Evolutionary conservation across 2,329 filamentous ascomycete genomes (phyloP).

Genomic region (Trichoderma lentiforme): DNA sequence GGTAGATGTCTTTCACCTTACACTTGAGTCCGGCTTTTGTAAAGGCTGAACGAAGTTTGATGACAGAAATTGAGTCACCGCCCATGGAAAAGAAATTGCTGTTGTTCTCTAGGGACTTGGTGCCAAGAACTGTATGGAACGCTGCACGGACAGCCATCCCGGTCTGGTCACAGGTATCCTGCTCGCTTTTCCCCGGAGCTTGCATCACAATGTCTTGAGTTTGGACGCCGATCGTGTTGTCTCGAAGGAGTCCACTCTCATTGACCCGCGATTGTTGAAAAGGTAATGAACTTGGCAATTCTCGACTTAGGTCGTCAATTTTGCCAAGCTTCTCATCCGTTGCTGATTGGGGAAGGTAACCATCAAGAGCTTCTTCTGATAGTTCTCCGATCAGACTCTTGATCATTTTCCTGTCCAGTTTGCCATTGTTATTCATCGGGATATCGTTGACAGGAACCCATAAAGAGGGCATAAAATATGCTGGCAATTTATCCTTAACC

Average conservation of each 20-base stretch:
- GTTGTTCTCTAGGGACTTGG: not conserved
- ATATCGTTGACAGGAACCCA: not conserved
- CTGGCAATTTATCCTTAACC: not conserved
- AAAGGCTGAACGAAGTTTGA: not conserved
- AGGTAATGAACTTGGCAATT: not conserved
- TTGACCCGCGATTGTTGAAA: not conserved
- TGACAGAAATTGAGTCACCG: not conserved
- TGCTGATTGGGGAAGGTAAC: not conserved
- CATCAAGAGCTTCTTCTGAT: not conserved
- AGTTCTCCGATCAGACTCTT: not conserved
- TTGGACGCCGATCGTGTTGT: not conserved
- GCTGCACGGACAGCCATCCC: not conserved
- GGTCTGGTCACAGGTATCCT: not conserved
- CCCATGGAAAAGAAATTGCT: not conserved
- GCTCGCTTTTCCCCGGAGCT: not conserved
- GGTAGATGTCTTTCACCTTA: not conserved
- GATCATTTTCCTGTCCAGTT: not conserved
- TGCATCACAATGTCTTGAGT: not conserved
- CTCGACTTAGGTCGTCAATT: not conserved
- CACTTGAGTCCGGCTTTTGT: not conserved
- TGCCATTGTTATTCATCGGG: not conserved
- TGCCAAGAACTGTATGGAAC: not conserved
- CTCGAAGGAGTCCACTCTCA: not conserved
- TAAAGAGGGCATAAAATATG: not conserved
- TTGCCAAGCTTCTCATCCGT: not conserved